These are phyloP conservation scores for Vitis hybrid DNA, from an alignment of 177 flowering plant species.

Conservation along the genomic window DNA sequence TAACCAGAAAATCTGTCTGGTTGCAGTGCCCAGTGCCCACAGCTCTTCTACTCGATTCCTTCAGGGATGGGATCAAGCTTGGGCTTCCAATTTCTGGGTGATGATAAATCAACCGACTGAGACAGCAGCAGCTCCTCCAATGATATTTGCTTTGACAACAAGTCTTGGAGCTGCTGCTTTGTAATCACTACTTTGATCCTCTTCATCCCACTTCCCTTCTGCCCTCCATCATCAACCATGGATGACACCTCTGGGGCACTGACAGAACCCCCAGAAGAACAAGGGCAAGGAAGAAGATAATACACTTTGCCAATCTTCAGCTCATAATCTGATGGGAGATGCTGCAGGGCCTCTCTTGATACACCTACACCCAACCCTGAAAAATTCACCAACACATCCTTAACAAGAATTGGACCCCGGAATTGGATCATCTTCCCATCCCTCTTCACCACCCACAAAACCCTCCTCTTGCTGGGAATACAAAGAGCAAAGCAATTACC, in stretches of 20 bases:
- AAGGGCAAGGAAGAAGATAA: constrained; percentile 29
- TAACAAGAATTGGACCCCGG: constrained; percentile 29
- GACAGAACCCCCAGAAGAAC: constrained; percentile 15
- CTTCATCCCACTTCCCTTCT: constrained; percentile 13
- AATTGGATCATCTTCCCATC: constrained; percentile 46
- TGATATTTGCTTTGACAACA: constrained; percentile 37
- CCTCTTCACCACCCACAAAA: constrained; percentile 32
- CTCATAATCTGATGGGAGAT: constrained; percentile 21
- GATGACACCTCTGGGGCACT: neutral
- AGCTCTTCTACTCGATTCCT: constrained; percentile 23
- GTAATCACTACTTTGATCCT: constrained; percentile 58
- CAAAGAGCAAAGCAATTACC: constrained; percentile 17
- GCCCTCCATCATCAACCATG: neutral
- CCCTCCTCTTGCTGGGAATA: neutral
- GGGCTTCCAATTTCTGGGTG: constrained; percentile 39
- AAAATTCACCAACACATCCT: constrained; percentile 36
- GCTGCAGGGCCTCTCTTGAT: constrained; percentile 20
- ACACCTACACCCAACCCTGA: constrained; percentile 21
- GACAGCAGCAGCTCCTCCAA: constrained; percentile 28
- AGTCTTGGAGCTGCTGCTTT: constrained; percentile 51
- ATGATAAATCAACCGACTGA: constrained; percentile 10
- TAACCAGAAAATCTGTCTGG: neutral
- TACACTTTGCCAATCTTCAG: constrained; percentile 23
- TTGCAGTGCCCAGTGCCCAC: too few species aligned
- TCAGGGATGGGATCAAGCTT: constrained; percentile 52